A percentile compares a stretch with the other conserved stretches of the same genome.
Conservation (phyloP, 805 yeast genomes). For the Candida multigemmis region DNA sequence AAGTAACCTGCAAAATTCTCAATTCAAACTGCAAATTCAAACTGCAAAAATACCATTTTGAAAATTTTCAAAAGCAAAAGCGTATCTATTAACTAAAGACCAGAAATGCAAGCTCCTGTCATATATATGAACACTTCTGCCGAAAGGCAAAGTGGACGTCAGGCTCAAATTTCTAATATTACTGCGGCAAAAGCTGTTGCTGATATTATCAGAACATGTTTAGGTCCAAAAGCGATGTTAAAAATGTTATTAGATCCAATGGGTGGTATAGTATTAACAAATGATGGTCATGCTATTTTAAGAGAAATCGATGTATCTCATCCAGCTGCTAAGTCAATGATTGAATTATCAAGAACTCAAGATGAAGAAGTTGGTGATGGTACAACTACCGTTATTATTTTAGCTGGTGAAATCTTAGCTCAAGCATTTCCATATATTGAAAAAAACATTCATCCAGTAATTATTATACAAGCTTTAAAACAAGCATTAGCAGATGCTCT, state of each 20-base stretch:
- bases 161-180: slow-evolving; percentile 93
- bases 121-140: slow-evolving; percentile 62
- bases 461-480: slow-evolving; percentile 88
- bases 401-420: slow-evolving; percentile 95
- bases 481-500: slow-evolving; percentile 87
- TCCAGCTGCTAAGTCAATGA: slow-evolving; percentile 99
- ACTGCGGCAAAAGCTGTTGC: slow-evolving; percentile 99
- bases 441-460: slow-evolving; percentile 93
- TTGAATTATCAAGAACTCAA: slow-evolving; percentile 92
- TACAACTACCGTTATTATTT: slow-evolving; percentile 91
- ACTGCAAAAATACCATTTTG: too few relatives aligned
- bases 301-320: slow-evolving; percentile 97
- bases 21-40: too few relatives aligned
- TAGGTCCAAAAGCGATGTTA: slow-evolving; percentile 98
- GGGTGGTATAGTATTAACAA: slow-evolving; percentile 93
- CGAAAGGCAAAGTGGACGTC: slow-evolving; percentile 92
- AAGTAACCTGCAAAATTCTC: too few relatives aligned
- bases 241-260: slow-evolving; percentile 96
- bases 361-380: slow-evolving; percentile 99
- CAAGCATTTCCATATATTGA: slow-evolving; percentile 92
- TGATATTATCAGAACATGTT: slow-evolving; percentile 93
- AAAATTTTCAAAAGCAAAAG: too few relatives aligned
- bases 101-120: slow-evolving; percentile 38
- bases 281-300: slow-evolving; percentile 97
- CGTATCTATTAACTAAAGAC: background rate